These are phyloP conservation scores for Tetrahymena elliotti DNA, from an alignment of 73 alveolate species.

Conservation along the genomic window DNA sequence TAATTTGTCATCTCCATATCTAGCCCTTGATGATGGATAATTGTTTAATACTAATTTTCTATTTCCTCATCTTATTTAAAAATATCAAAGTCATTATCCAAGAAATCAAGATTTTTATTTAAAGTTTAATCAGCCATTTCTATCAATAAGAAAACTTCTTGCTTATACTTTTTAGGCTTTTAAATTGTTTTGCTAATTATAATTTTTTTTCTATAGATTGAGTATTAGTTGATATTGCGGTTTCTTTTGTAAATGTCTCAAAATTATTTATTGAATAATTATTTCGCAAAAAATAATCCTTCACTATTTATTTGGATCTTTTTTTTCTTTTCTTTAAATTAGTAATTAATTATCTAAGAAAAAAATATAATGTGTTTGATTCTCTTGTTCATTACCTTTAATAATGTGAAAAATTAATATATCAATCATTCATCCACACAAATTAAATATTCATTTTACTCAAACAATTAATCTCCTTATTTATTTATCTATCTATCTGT, in stretches of 20 bases:
- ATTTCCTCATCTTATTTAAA: neutral
- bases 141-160: neutral
- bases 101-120: neutral
- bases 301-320: neutral
- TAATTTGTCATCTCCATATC: neutral
- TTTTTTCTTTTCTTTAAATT: neutral
- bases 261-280: neutral
- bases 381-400: neutral
- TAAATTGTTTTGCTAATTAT: neutral
- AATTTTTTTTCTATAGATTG: neutral
- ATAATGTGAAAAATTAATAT: neutral
- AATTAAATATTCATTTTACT: neutral
- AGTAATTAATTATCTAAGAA: neutral
- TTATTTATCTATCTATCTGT: neutral
- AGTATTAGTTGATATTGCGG: neutral
- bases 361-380: neutral
- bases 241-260: neutral
- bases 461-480: neutral
- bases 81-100: neutral
- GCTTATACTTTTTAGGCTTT: neutral
- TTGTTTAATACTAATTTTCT: neutral
- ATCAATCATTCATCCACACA: neutral
- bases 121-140: neutral
- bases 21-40: neutral
- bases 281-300: neutral